Base-by-base conservation (phyloP, 2,329 filamentous ascomycete genomes). In the Lasiodiplodia hormozganensis region DNA sequence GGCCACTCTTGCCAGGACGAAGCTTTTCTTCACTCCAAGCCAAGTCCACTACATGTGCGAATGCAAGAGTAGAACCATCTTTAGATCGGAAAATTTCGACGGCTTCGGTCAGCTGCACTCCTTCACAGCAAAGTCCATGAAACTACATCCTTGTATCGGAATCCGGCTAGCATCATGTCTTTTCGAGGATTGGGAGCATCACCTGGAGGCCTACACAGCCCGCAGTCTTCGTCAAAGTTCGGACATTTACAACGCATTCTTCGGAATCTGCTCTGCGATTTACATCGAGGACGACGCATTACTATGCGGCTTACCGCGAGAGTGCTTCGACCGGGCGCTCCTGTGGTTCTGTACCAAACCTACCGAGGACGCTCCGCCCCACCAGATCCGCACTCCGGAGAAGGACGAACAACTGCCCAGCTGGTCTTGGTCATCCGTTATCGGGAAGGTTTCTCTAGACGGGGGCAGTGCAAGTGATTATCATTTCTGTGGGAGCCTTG, bases 351-450 rank as follows among this genome's bases (percentile, higher is more conserved):
- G 31, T 10, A 34, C 7, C 31, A 34, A 10, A 34, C 8, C 31
- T 34, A 0, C 31, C 2, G 7, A 7, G 31, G 8, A 34, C 31
- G 31, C 31, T 2, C 31, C 11, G 10, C 31, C 3, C 25, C 11
- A 28, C 11, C 11, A 36, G 18, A 2, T 8, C 7, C 3, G 25
- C 0, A 25, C 23, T 12, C n/a, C 64, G 2, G 16, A 34, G n/a
- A 25, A 36, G 16, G 31, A 34, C 31, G 31, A 28, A 23, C 10
- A 25, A 2, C 36, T 21, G 3, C 65, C 65, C 10, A 67, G 34
- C 18, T 67, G 65, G 65, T 58, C 65, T 28, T 67, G 53, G 65
- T 25, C 34, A 18, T 67, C 43, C 4, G n/a, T 47, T n/a, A n/a
- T 47, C 1, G 43, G 43, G 1, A 16, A 47, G 14, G n/a, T 47